A percentile compares a stretch with the other conserved stretches of the same genome.
These are phyloP conservation scores for Wallacemonas sp. DNA, from an alignment of 208 protist species.

Conservation along the genomic window DNA sequence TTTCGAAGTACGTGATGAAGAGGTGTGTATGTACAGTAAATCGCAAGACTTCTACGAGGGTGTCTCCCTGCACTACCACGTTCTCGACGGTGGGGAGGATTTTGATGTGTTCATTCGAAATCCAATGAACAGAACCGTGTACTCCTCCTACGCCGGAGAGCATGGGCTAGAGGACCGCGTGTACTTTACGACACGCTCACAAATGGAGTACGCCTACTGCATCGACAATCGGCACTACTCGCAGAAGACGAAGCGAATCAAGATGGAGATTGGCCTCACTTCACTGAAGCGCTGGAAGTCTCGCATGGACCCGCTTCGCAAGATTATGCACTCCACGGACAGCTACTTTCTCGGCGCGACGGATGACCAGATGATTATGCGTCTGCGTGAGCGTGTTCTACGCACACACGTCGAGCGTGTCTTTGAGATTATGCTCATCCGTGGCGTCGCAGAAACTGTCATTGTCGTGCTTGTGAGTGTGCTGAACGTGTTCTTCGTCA, in stretches of 20 bases:
- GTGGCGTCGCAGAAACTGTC: conserved; percentile 54
- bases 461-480: conserved; percentile 60
- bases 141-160: conserved; percentile 75
- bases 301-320: conserved; percentile 72
- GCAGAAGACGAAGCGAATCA: conserved; percentile 47
- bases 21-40: conserved; percentile 72
- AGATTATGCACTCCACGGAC: conserved; percentile 65
- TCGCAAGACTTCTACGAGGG: conserved; percentile 63
- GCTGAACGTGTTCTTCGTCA: conserved; percentile 55
- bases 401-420: conserved; percentile 64
- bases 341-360: conserved; percentile 70
- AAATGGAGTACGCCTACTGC: conserved; percentile 74
- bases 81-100: conserved; percentile 62
- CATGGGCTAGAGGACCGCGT: conserved; percentile 68
- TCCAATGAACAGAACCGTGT: conserved; percentile 53
- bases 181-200: conserved; percentile 72
- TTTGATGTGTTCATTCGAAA: conserved; percentile 77
- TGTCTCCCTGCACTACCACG: conserved; percentile 70
- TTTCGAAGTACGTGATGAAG: conserved; percentile 66
- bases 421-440: conserved; percentile 51
- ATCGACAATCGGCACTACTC: conserved; percentile 76
- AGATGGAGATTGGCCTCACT: conserved; percentile 69
- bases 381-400: conserved; percentile 59
- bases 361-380: conserved; percentile 79
- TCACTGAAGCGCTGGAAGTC: conserved; percentile 79